Base-by-base conservation (phyloP, 306 rosid genomes). In the Casuarina equisetifolia region DNA sequence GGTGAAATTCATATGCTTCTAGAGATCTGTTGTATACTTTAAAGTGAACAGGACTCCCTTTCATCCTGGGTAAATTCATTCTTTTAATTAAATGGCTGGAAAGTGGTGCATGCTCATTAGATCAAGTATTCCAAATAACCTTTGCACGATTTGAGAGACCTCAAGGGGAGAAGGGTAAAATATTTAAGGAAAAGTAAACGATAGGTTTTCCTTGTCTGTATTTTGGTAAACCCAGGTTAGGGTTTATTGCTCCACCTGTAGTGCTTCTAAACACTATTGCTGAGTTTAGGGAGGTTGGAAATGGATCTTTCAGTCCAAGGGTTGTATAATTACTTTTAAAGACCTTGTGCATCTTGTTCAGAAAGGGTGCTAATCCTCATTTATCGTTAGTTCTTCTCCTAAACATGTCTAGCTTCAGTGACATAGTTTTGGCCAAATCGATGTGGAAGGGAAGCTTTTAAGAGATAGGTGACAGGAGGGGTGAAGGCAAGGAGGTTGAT, bases 201-300 rank as follows among this genome's bases (percentile, higher is more conserved):
- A 20, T 20, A 4, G 36, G 9, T 25, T 25, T 58, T 58, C 5
- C 39, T 20, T 58, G 64, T 3, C 64, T 58, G 4, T 2, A 58
- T 58, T 20, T 32, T 58, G 64, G 9, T 32, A 58, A 20, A 7
- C 64, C 4, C 6, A 8, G 32, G 39, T 58, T 9, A 58, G 64
- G 64, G 25, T 58, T 25, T 58, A 25, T 9, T 58, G 13, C 64
- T 25, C 25, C 40, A 13, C 16, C 25, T 13, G 16, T 58, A 40
- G 25, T 15, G 7, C 50, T 66, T 66, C 12, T 66, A 15, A 40
- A 66, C 46, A 40, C 40, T 40, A 40, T 39, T 0, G 0, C 42
- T 1, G 49, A 64, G 20, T 38, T 64, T 64, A 15, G 70, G 70
- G 70, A 58, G 64, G 70, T 16, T 64, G 70, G 48, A 64, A 66